phyloP scores from a whole-genome alignment of 2,329 filamentous ascomycete species.

The Sodiomyces alkalinus region DNA sequence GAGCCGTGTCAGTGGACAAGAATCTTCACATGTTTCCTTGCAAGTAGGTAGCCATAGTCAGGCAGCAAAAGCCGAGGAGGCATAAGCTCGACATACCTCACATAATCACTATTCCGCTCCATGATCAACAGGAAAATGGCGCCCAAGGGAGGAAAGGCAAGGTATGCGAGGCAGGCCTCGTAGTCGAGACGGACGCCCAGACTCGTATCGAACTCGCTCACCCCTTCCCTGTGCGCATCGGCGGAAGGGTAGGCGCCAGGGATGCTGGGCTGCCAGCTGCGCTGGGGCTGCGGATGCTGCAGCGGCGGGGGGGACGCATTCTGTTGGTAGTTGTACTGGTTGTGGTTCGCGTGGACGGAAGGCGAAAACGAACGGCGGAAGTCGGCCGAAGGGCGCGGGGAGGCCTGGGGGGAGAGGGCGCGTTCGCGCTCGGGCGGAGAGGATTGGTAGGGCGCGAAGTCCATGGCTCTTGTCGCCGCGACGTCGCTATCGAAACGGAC shows the following conservation, averaged over 20 bases:
- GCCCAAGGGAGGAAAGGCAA: slow-evolving; percentile 71
- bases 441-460: slow-evolving; percentile 96
- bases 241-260: slow-evolving; percentile 22
- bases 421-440: slow-evolving; percentile 73
- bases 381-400: slow-evolving; percentile 39
- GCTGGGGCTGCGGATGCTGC: slow-evolving; percentile 41
- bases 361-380: slow-evolving; percentile 40
- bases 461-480: too few relatives aligned
- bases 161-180: slow-evolving; percentile 81
- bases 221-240: slow-evolving; percentile 32
- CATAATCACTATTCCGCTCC: slow-evolving; percentile 94
- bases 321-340: slow-evolving; percentile 14
- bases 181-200: slow-evolving; percentile 75
- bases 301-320: slow-evolving; percentile 27
- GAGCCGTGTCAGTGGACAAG: not conserved
- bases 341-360: slow-evolving; percentile 16
- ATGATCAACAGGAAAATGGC: slow-evolving; percentile 70
- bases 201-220: slow-evolving; percentile 83
- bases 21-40: too few relatives aligned
- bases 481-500: too few relatives aligned
- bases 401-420: slow-evolving; percentile 50
- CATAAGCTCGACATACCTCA: slow-evolving; percentile 43
- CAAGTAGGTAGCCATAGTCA: too few relatives aligned
- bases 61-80: not conserved
- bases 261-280: slow-evolving; percentile 27